Evolutionary conservation across 163 green algal genomes (phyloP), one percentile per base, ranked within the genome.

Genomic region (Chlamydomonas reinhardtii): DNA sequence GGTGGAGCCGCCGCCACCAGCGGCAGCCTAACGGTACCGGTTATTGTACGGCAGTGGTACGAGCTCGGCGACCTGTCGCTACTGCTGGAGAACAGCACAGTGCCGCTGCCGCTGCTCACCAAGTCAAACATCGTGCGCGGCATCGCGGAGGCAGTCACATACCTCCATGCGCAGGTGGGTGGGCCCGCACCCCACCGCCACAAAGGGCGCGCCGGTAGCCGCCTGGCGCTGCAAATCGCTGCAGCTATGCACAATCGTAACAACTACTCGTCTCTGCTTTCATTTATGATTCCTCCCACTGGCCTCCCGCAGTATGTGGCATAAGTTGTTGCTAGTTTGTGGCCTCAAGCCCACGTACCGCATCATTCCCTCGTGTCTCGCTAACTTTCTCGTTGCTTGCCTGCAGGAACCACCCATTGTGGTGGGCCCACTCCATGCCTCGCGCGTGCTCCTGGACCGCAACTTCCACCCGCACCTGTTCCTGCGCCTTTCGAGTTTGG

Each of bases 61-160:
- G 82, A 82, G 72, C 59, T 87, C 0, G 72, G 43, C 31, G 75
- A n/a, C 72, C 68, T 89, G 39, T 65, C 64, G 4, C 31, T 35
- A 25, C 39, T 89, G 48, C 71, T 89, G 66, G 62, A 87, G 20
- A 89, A 89, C 68, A 64, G 76, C 71, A 89, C 84, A 25, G 76
- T 89, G 43, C 76, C 84, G 25, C 71, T 89, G 76, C 48, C 66
- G 52, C 32, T 89, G n/a, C 24, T 82, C 31, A 80, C 76, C 24
- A 87, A 87, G 34, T 48, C 64, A 0, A 25, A 19, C 15, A 86
- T 88, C 43, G 62, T 32, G 16, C 35, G 59, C 11, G 84, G 73
- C 2, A 22, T 90, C 2, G 80, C 86, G 2, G 71, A 82, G 71
- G 80, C 19, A 2, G n/a, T 89, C 31, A 52, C 43, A 14, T 73